Conservation (phyloP, 768 basidiomycete species). For the Agaricus blazei region DNA sequence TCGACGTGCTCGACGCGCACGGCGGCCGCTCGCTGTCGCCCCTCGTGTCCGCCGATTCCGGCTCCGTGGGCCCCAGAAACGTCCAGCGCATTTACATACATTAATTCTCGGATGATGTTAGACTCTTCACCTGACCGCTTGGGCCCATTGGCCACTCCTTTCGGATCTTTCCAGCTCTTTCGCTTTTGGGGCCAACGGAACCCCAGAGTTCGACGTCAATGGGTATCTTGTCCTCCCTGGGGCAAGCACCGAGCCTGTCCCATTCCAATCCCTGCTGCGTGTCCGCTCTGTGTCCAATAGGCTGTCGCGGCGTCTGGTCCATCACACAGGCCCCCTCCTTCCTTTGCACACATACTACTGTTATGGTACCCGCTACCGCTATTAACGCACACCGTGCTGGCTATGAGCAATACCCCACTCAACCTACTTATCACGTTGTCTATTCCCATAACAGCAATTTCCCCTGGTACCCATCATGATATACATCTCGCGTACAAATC, state of each 20-base stretch:
- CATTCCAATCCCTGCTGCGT: background rate
- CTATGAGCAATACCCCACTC: too few relatives aligned
- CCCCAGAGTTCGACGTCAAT: background rate
- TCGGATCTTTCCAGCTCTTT: conserved; percentile 3
- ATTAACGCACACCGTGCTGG: too few relatives aligned
- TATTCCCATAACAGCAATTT: too few relatives aligned
- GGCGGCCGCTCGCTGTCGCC: background rate
- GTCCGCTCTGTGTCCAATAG: too few relatives aligned
- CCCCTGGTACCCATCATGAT: too few relatives aligned
- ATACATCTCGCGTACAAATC: too few relatives aligned
- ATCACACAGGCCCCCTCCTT: too few relatives aligned
- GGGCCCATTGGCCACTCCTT: background rate
- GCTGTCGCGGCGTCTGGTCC: too few relatives aligned
- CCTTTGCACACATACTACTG: too few relatives aligned
- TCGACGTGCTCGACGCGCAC: too few relatives aligned
- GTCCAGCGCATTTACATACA: conserved; percentile 5
- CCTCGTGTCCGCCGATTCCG: conserved; percentile 3
- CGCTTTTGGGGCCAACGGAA: conserved; percentile 5
- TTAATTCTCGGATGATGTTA: conserved; percentile 8
- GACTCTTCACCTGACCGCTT: conserved; percentile 5
- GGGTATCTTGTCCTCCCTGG: background rate
- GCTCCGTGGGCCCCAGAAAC: conserved; percentile 3
- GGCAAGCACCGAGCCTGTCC: background rate
- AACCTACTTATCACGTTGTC: too few relatives aligned
- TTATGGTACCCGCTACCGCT: too few relatives aligned